A percentile compares a stretch with the other conserved stretches of the same genome.
phyloP scores from a whole-genome alignment of 1,284 basidiomycete genomes.

The Ustilago xerochloae region DNA sequence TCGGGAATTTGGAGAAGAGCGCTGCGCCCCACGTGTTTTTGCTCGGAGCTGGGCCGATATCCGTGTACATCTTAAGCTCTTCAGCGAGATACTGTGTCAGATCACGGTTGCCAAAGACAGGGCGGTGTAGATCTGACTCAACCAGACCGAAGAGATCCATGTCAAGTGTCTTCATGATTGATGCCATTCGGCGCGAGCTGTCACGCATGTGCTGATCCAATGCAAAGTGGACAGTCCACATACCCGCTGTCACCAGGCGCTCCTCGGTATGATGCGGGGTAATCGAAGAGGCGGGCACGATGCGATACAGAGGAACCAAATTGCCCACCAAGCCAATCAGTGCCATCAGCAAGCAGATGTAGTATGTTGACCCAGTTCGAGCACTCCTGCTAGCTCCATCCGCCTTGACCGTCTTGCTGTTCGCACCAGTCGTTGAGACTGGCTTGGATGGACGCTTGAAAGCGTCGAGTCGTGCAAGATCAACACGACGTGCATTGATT shows the following conservation, averaged over 20 bases:
- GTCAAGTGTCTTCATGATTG: slow-evolving; percentile 73
- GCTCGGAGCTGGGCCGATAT: slow-evolving; percentile 85
- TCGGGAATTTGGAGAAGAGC: slow-evolving; percentile 76
- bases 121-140: slow-evolving; percentile 85
- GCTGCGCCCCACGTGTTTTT: slow-evolving; percentile 82
- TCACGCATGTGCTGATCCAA: slow-evolving; percentile 65
- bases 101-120: slow-evolving; percentile 89
- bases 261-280: slow-evolving; percentile 77
- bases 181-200: slow-evolving; percentile 75
- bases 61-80: slow-evolving; percentile 79
- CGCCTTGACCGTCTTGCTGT: slow-evolving; percentile 19
- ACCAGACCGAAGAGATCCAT: slow-evolving; percentile 73
- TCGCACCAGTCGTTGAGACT: background rate
- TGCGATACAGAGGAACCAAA: slow-evolving; percentile 69
- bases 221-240: slow-evolving; percentile 77
- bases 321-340: slow-evolving; percentile 36
- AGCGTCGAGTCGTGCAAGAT: slow-evolving; percentile 10
- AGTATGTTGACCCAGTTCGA: slow-evolving; percentile 33
- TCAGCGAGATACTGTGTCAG: slow-evolving; percentile 62
- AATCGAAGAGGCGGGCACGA: slow-evolving; percentile 73
- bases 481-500: slow-evolving; percentile 29
- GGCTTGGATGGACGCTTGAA: background rate
- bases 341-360: slow-evolving; percentile 45
- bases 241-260: slow-evolving; percentile 83
- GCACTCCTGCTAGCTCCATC: background rate